Evolutionary conservation across 805 yeast species (phyloP).

Genomic region (Barnettozyma vustinii): DNA sequence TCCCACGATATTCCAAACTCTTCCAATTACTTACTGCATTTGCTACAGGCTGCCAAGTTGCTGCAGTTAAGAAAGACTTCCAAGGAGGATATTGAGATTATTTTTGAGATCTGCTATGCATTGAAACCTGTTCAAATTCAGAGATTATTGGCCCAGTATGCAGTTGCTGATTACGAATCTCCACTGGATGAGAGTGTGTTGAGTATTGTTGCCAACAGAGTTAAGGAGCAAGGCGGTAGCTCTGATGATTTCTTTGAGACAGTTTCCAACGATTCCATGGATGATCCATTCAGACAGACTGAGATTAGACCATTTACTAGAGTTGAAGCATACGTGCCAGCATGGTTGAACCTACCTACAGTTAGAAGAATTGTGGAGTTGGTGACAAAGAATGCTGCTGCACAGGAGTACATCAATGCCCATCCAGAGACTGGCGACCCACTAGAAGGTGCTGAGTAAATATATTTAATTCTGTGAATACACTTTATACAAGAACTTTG

Average conservation of each 20-base stretch:
- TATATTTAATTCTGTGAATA: not conserved
- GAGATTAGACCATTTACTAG: constrained; percentile 72
- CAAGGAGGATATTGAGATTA: constrained; percentile 81
- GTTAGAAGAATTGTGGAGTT: constrained; percentile 86
- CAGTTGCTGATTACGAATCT: constrained; percentile 89
- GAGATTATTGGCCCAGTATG: constrained; percentile 82
- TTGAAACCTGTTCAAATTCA: constrained; percentile 95
- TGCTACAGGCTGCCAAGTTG: constrained; percentile 88
- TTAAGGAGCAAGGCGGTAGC: constrained; percentile 52
- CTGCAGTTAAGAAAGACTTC: constrained; percentile 88
- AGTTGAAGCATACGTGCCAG: constrained; percentile 90
- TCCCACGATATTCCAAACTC: constrained; percentile 88
- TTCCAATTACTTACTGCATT: constrained; percentile 73
- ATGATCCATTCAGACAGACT: constrained; percentile 76
- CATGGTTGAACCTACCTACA: constrained; percentile 85
- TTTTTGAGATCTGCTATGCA: constrained; percentile 91
- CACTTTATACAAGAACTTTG: not conserved
- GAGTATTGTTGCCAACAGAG: constrained; percentile 74
- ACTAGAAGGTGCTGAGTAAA: constrained; percentile 6
- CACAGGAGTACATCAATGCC: constrained; percentile 42
- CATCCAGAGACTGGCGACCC: constrained; percentile 19
- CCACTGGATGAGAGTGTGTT: constrained; percentile 82
- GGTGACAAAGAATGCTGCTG: constrained; percentile 77
- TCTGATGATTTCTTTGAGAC: constrained; percentile 65
- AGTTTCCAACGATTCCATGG: constrained; percentile 67